These are phyloP conservation scores for Dicorynia guianensis DNA, from an alignment of 306 rosid species.

Conservation along the genomic window DNA sequence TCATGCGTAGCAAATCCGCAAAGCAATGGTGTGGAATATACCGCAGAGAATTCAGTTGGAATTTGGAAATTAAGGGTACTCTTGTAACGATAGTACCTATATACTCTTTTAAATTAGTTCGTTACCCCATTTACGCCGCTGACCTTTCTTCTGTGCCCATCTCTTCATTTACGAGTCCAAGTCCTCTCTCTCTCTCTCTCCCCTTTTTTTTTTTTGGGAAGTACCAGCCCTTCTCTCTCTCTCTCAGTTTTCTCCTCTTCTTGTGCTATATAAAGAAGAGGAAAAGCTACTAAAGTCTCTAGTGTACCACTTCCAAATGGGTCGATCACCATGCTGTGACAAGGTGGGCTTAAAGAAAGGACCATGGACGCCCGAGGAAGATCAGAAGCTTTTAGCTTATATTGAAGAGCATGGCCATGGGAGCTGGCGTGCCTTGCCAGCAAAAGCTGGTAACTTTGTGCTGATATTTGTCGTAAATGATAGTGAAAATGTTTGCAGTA, in stretches of 20 bases:
- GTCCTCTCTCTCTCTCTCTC: slow-evolving; percentile 39
- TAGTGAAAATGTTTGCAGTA: slow-evolving; percentile 1
- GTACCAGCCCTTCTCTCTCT: slow-evolving; percentile 36
- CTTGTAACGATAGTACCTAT: slow-evolving; percentile 48
- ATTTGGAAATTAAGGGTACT: slow-evolving; percentile 58
- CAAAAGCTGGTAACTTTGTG: slow-evolving; percentile 76
- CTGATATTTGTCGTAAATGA: background rate
- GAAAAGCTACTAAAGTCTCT: slow-evolving; percentile 41
- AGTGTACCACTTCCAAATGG: slow-evolving; percentile 63
- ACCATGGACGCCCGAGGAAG: slow-evolving; percentile 99
- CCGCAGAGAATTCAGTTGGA: slow-evolving; percentile 15
- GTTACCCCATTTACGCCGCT: slow-evolving; percentile 73
- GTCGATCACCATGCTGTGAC: slow-evolving; percentile 98
- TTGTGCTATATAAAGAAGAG: slow-evolving; percentile 51
- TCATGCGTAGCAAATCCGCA: background rate
- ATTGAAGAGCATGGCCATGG: slow-evolving; percentile 99
- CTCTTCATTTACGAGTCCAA: slow-evolving; percentile 58
- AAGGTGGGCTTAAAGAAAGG: slow-evolving; percentile 99
- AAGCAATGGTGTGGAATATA: slow-evolving; percentile 21
- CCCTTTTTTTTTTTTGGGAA: too few relatives aligned
- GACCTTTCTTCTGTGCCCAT: slow-evolving; percentile 75
- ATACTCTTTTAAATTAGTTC: slow-evolving; percentile 50
- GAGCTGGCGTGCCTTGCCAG: slow-evolving; percentile 98
- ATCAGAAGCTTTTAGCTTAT: slow-evolving; percentile 93
- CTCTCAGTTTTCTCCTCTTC: slow-evolving; percentile 29